phyloP scores from a whole-genome alignment of 2,329 filamentous ascomycete species.

The Incumbomyces lentus region DNA sequence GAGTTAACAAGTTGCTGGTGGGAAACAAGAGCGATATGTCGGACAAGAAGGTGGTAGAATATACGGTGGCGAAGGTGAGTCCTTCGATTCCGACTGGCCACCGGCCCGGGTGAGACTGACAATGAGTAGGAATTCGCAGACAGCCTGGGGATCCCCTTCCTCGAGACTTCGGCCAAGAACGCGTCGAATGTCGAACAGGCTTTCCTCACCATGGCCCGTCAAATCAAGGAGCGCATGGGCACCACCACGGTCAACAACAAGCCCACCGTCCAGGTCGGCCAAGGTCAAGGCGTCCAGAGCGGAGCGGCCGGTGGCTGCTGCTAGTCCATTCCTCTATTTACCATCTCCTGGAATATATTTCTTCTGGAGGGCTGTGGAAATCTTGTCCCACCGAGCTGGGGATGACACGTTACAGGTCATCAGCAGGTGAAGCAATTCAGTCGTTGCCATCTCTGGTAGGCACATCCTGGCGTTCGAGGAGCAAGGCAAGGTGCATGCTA shows the following conservation, averaged over 20 bases:
- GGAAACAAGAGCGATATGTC: conserved; percentile 99
- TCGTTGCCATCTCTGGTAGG: neutral
- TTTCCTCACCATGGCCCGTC: conserved; percentile 98
- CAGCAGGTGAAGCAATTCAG: neutral
- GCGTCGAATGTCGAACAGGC: conserved; percentile 99
- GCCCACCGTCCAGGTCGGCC: conserved; percentile 89
- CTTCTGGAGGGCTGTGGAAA: too few relatives aligned
- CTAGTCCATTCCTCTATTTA: conserved; percentile 43
- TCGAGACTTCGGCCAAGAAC: conserved; percentile 99
- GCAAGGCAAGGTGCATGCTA: conserved; percentile 5
- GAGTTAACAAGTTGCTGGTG: conserved; percentile 97
- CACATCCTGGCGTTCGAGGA: conserved; percentile 4
- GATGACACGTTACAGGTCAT: neutral
- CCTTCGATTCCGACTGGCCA: too few relatives aligned
- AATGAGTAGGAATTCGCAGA: conserved; percentile 84
- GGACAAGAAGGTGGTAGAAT: conserved; percentile 99
- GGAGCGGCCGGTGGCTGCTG: conserved; percentile 81
- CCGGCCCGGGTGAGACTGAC: conserved; percentile 12
- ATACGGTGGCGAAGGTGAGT: conserved; percentile 94
- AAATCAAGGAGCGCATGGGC: conserved; percentile 99
- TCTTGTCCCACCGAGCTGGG: too few relatives aligned
- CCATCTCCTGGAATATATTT: neutral
- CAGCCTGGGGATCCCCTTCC: conserved; percentile 96
- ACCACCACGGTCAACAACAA: conserved; percentile 95
- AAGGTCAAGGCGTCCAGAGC: conserved; percentile 86